phyloP scores from a whole-genome alignment of 1,139 yeast genomes.

The Martiniozyma asiatica region DNA sequence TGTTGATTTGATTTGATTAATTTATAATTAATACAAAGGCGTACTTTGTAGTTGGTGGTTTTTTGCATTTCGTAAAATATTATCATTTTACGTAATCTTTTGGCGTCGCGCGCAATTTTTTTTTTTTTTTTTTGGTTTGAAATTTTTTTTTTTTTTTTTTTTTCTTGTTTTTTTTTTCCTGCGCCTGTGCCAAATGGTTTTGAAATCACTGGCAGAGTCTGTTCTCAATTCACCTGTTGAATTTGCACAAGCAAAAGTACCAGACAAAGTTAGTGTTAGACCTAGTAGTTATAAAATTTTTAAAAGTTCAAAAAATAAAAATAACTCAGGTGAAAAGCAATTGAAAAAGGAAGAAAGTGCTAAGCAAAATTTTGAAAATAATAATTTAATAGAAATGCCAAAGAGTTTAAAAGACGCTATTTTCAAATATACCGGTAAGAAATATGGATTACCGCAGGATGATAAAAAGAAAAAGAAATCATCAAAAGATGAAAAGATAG shows the following conservation, averaged over 20 bases:
- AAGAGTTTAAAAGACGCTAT: constrained; percentile 51
- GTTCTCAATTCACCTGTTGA: constrained; percentile 37
- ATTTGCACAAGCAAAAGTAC: constrained; percentile 34
- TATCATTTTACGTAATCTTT: no score
- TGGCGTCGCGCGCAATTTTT: no score
- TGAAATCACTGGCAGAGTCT: no score
- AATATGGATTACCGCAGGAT: no score
- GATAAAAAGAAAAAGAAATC: constrained; percentile 24
- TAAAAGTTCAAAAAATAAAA: constrained; percentile 8
- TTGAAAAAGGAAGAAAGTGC: background rate
- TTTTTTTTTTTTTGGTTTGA: no score
- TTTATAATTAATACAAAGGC: no score
- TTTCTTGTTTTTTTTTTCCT: background rate
- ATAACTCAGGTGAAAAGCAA: constrained; percentile 3
- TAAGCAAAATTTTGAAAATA: constrained; percentile 1
- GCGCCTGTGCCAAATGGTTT: background rate
- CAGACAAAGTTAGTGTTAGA: constrained; percentile 25
- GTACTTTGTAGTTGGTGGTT: no score
- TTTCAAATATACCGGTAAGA: constrained; percentile 45
- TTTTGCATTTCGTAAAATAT: no score
- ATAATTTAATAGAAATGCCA: constrained; percentile 24
- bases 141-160: no score
- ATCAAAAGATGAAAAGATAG: constrained; percentile 4
- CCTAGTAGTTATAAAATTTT: constrained; percentile 34
- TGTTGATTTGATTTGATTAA: no score